These are phyloP conservation scores for Xylaria arbuscula DNA, from an alignment of 2,329 filamentous ascomycete genomes.

Conservation along the genomic window DNA sequence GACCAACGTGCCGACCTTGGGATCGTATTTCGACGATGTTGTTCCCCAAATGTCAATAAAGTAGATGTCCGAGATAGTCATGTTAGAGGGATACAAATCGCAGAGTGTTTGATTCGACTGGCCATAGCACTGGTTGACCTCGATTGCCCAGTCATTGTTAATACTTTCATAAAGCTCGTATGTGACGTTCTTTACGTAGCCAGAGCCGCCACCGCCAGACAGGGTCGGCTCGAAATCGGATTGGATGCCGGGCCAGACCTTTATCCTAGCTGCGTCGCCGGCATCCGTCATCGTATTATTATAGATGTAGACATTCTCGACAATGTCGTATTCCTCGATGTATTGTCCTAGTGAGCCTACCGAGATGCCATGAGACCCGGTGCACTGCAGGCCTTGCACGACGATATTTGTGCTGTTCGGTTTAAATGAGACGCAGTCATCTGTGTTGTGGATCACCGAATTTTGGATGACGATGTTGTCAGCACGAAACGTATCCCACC, in stretches of 20 bases:
- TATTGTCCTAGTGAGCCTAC: slow-evolving; percentile 80
- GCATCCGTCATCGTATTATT: slow-evolving; percentile 70
- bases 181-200: slow-evolving; percentile 73
- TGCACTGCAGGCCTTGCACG: slow-evolving; percentile 74
- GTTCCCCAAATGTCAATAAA: slow-evolving; percentile 67
- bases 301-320: slow-evolving; percentile 74
- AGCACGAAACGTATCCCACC: slow-evolving; percentile 72
- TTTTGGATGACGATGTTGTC: slow-evolving; percentile 74
- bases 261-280: slow-evolving; percentile 75
- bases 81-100: slow-evolving; percentile 52
- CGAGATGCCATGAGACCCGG: slow-evolving; percentile 77
- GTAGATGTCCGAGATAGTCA: slow-evolving; percentile 67
- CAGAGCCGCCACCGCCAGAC: slow-evolving; percentile 70
- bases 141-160: slow-evolving; percentile 74
- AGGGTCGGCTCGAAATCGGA: slow-evolving; percentile 68
- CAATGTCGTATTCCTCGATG: slow-evolving; percentile 69
- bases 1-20: slow-evolving; percentile 59
- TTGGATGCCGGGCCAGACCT: slow-evolving; percentile 73
- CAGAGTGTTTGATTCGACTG: slow-evolving; percentile 51
- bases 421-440: slow-evolving; percentile 80
- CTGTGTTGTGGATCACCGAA: slow-evolving; percentile 71
- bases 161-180: slow-evolving; percentile 70
- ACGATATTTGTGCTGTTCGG: slow-evolving; percentile 77
- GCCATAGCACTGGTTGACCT: slow-evolving; percentile 74
- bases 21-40: slow-evolving; percentile 58